phyloP scores from a whole-genome alignment of 768 basidiomycete species.

The Lentinula lateritia region DNA sequence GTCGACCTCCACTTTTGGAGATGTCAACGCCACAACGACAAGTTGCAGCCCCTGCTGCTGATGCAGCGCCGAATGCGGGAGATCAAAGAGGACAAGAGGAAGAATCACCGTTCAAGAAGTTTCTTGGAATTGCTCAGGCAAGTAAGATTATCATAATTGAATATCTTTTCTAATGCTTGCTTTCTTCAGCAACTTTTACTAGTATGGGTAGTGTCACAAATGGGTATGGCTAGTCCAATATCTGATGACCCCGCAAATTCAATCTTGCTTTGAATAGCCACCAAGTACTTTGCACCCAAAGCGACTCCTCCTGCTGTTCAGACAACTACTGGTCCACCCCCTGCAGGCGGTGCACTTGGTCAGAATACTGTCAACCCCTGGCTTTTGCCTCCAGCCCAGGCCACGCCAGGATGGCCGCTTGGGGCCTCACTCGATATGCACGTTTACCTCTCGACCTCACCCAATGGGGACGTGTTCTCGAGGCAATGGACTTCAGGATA shows the following conservation, averaged over 20 bases:
- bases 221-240: conserved; percentile 37
- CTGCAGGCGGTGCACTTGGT: conserved; percentile 6
- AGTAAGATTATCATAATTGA: conserved; percentile 5
- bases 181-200: conserved; percentile 58
- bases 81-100: conserved; percentile 21
- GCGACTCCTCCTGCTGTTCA: conserved; percentile 21
- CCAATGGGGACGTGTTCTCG: conserved; percentile 54
- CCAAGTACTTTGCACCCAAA: conserved; percentile 22
- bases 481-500: conserved; percentile 45
- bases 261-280: conserved; percentile 13
- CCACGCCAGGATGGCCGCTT: conserved; percentile 53
- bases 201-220: conserved; percentile 59
- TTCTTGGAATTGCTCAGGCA: conserved; percentile 39
- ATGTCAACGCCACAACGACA: neutral
- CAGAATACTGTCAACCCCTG: conserved; percentile 34
- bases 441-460: conserved; percentile 67
- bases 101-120: conserved; percentile 28
- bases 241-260: neutral
- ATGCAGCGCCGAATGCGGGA: conserved; percentile 12
- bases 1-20: too few relatives aligned
- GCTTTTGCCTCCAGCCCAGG: conserved; percentile 49
- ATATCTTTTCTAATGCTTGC: conserved; percentile 7
- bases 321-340: conserved; percentile 15
- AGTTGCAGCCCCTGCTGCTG: conserved; percentile 5
- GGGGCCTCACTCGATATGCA: conserved; percentile 63